Evolutionary conservation across 2,329 filamentous ascomycete genomes (phyloP), one percentile per base, ranked within the genome.

Genomic region (Cladophialophora psammophila): DNA sequence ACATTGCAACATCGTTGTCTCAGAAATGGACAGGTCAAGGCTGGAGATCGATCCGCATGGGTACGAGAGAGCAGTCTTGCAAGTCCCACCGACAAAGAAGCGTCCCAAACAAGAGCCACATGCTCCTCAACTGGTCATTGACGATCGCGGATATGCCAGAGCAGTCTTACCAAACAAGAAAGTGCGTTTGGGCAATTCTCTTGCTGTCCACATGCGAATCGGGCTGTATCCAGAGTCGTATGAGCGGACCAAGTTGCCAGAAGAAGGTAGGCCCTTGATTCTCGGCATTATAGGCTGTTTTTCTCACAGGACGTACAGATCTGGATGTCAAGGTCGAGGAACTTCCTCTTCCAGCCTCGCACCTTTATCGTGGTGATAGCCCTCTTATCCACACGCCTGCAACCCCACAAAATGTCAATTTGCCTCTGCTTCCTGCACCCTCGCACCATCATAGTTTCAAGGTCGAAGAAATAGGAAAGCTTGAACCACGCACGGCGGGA

Each of bases 151-250:
- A 26, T 50, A 18, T 42, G 45, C 59, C 35, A 52, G 26, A 53
- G 35, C 26, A 45, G 45, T 36, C 12, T 45, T 36, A 55, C 53
- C 55, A 54, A 52, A n/a, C 20, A 54, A 34, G 59, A 9, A 54
- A 7, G 0, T 35, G 12, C 40, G 18, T 12, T 35, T 26, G 15
- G 26, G 3, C 10, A 32, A 18, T 36, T 9, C 45, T 42, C n/a
- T 45, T n/a, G 48, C 31, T 7, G 12, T 64, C 8, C 65, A 64
- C 18, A 10, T 64, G 56, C 53, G 60, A 52, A 40, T 67, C 18
- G 60, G 57, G 2, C 31, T 26, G 32, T 31, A 61, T 38, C n/a
- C 31, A 20, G 65, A 67, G 34, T 67, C 61, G 56, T 64, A 61
- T 58, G 56, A 56, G 53, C 65, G 61, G 2, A 64, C 65, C 12